phyloP scores from a whole-genome alignment of 2,329 filamentous ascomycete species.

The Blumeria hordei region DNA sequence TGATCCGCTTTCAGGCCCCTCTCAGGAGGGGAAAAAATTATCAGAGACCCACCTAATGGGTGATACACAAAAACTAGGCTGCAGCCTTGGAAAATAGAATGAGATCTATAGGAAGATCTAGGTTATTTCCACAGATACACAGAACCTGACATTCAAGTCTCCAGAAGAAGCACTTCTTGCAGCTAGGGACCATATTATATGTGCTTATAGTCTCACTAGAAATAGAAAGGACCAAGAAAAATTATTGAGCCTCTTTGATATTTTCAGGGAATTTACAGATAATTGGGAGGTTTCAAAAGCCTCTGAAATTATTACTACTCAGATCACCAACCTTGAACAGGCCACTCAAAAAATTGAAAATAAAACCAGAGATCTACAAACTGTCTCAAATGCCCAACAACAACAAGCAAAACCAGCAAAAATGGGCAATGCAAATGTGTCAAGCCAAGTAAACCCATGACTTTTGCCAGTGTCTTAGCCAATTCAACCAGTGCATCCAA shows the following conservation, averaged over 20 bases:
- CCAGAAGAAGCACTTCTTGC: background rate
- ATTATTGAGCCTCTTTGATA: background rate
- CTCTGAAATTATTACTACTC: background rate
- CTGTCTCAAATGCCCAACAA: background rate
- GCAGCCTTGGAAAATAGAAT: no score
- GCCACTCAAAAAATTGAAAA: background rate
- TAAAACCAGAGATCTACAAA: background rate
- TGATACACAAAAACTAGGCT: no score
- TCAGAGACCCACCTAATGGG: no score
- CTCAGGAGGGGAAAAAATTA: no score
- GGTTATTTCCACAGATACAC: no score
- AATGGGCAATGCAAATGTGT: no score
- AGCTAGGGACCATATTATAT: background rate
- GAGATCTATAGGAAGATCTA: no score
- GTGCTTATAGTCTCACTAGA: background rate
- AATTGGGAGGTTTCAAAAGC: background rate
- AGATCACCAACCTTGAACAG: background rate
- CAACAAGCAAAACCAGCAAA: no score
- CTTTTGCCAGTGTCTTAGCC: background rate
- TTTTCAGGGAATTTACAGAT: background rate
- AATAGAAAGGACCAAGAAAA: background rate
- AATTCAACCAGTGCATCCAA: background rate
- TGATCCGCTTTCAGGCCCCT: no score
- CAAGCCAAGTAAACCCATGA: no score
- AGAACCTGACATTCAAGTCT: background rate